A percentile compares a stretch with the other conserved stretches of the same genome.
Evolutionary conservation across 352 stramenopile genomes (phyloP).

Genomic region (Ophiocytium majus): DNA sequence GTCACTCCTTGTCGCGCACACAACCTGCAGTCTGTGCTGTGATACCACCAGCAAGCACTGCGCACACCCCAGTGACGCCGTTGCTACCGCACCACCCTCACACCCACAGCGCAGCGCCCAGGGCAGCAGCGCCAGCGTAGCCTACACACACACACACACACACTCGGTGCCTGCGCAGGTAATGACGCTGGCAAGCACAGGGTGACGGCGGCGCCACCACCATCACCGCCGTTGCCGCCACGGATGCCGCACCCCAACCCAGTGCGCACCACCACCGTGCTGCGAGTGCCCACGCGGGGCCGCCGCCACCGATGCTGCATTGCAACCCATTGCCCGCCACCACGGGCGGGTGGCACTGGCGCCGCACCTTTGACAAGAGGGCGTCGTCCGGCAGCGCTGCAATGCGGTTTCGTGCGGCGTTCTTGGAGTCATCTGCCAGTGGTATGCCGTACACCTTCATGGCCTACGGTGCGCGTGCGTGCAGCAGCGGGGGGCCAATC

Average conservation of each 20-base stretch:
- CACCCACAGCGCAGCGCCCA: too few species aligned
- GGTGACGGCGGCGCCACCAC: neutral
- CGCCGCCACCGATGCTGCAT: neutral
- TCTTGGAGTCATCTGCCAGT: conserved; percentile 5
- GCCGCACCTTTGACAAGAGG: neutral
- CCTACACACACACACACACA: too few species aligned
- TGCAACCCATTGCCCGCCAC: neutral
- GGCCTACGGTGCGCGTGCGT: too few species aligned
- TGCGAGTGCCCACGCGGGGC: neutral
- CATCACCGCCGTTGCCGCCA: neutral
- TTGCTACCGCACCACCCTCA: too few species aligned
- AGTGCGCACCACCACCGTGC: neutral
- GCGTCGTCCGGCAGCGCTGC: neutral
- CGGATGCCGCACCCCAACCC: neutral
- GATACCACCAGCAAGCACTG: too few species aligned
- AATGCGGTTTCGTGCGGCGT: neutral
- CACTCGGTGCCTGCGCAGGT: too few species aligned
- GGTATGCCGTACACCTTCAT: conserved; percentile 17
- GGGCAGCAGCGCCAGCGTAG: too few species aligned
- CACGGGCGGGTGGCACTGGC: neutral
- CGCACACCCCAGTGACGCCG: too few species aligned
- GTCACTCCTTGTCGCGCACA: too few species aligned
- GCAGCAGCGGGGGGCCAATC: too few species aligned
- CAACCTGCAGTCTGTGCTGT: too few species aligned
- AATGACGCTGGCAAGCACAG: neutral